phyloP scores from a whole-genome alignment of 768 basidiomycete species.

The Paxillus rubicundulus region DNA sequence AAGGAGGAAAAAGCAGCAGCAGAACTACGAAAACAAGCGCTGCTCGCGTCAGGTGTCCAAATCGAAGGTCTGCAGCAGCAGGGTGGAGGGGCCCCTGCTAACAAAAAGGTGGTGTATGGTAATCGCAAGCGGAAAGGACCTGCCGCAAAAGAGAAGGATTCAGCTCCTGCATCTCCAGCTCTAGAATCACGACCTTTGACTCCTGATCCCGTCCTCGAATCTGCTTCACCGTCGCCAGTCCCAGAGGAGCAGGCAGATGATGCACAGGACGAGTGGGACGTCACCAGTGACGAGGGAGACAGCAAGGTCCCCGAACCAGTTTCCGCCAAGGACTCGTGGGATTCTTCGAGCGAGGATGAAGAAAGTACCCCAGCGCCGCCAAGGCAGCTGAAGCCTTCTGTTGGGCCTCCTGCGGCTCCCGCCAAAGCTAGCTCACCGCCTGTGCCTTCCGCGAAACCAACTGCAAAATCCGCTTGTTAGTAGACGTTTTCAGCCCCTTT shows the following conservation, averaged over 20 bases:
- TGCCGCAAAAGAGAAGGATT: conserved; percentile 40
- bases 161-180: conserved; percentile 43
- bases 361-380: conserved; percentile 31
- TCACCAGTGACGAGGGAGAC: conserved; percentile 42
- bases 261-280: conserved; percentile 58
- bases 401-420: conserved; percentile 5
- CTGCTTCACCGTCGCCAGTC: conserved; percentile 25
- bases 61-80: conserved; percentile 84
- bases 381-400: conserved; percentile 15
- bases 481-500: neutral
- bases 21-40: conserved; percentile 86
- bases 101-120: conserved; percentile 80
- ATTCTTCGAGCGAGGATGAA: conserved; percentile 58
- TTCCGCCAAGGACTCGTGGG: conserved; percentile 62
- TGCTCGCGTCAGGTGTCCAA: conserved; percentile 84
- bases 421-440: neutral
- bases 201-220: conserved; percentile 23
- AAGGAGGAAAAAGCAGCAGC: conserved; percentile 90
- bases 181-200: conserved; percentile 54
- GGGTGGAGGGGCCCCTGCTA: conserved; percentile 37
- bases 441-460: neutral
- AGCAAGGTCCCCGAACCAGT: conserved; percentile 21
- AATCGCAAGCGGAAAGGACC: conserved; percentile 78
- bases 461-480: conserved; percentile 10
- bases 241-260: conserved; percentile 29